Conservation (phyloP, 305 asterid genomes). For the Fraxinus albicans region DNA sequence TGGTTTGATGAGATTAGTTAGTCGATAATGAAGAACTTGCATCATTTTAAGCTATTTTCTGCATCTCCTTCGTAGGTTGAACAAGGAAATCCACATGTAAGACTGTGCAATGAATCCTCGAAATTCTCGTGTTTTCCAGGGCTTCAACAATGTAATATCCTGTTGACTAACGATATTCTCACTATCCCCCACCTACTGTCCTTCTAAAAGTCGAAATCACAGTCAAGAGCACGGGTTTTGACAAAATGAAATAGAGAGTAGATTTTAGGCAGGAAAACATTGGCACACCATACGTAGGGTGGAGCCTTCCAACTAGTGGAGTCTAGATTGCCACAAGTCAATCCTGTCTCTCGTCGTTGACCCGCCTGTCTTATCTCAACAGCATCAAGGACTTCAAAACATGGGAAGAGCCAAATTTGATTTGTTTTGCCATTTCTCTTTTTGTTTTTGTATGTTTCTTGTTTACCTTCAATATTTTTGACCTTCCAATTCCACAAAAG, state of each 20-base stretch:
- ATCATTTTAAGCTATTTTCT: neutral
- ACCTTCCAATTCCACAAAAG: neutral
- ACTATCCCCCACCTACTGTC: neutral
- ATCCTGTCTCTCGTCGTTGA: neutral
- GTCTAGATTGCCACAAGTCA: neutral
- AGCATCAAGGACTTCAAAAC: neutral
- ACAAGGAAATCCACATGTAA: conserved; percentile 58
- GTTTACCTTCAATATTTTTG: neutral
- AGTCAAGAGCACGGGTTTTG: neutral
- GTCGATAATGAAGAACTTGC: neutral
- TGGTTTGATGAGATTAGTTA: neutral
- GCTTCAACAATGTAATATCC: conserved; percentile 61
- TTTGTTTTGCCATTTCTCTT: neutral
- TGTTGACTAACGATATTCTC: neutral
- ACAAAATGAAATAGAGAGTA: neutral
- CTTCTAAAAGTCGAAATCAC: neutral
- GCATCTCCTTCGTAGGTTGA: conserved; percentile 51
- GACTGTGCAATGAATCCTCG: conserved; percentile 46
- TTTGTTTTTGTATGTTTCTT: neutral
- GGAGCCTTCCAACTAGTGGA: neutral
- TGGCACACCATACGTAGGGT: neutral
- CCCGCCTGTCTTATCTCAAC: neutral
- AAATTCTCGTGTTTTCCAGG: conserved; percentile 65
- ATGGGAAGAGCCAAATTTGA: neutral
- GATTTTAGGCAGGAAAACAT: neutral